A percentile compares a stretch with the other conserved stretches of the same genome.
phyloP scores from a whole-genome alignment of 106 monocot species.

The Allium cepa region DNA sequence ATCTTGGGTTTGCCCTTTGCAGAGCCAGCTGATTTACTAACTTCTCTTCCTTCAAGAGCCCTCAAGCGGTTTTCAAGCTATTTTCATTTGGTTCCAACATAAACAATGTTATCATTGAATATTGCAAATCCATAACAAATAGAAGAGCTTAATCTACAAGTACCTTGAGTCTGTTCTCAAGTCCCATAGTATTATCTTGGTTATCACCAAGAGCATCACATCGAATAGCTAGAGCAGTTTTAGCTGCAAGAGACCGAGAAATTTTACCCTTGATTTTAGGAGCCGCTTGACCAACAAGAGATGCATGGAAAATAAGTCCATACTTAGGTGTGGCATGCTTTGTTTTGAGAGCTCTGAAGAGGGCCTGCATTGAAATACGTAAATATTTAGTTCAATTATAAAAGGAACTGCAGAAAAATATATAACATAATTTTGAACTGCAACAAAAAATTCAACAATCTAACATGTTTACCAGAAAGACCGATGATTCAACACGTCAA shows the following conservation, averaged over 20 bases:
- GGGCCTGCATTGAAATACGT: constrained; percentile 44
- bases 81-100: background rate
- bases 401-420: too few relatives aligned
- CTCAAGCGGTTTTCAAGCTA: constrained; percentile 77
- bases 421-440: too few relatives aligned
- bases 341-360: constrained; percentile 92
- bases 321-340: constrained; percentile 97
- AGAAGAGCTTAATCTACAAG: too few relatives aligned
- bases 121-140: too few relatives aligned
- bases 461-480: constrained; percentile 21
- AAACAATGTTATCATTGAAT: too few relatives aligned
- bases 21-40: constrained; percentile 75
- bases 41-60: constrained; percentile 84
- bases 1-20: constrained; percentile 95
- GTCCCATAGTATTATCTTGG: constrained; percentile 67
- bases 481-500: background rate
- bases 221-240: constrained; percentile 72
- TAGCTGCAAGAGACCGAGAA: constrained; percentile 88
- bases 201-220: constrained; percentile 88
- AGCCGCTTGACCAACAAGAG: constrained; percentile 83
- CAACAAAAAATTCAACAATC: constrained; percentile 44
- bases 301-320: constrained; percentile 92
- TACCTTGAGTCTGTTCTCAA: constrained; percentile 88
- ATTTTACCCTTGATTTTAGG: constrained; percentile 91
- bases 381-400: background rate